Conservation (phyloP, 202 grass and related monocot species). For the Eragrostis tef region DNA sequence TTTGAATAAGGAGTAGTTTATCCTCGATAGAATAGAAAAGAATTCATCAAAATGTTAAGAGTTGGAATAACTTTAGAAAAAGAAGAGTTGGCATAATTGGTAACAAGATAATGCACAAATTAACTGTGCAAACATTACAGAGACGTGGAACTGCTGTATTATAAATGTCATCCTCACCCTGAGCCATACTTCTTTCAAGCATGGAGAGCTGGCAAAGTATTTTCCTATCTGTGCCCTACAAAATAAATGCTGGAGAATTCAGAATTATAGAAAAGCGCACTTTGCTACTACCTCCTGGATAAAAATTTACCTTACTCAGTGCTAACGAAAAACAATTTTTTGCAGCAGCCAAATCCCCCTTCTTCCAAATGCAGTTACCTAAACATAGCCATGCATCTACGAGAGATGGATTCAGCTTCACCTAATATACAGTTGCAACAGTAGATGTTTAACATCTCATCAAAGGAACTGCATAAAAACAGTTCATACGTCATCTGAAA, state of each 20-base stretch:
- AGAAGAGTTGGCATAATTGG: not conserved
- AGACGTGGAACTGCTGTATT: not conserved
- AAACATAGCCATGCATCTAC: constrained; percentile 91
- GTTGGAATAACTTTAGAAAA: not conserved
- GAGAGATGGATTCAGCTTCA: constrained; percentile 98
- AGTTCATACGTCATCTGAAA: constrained; percentile 26
- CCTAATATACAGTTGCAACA: constrained; percentile 66
- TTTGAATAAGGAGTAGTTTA: not conserved
- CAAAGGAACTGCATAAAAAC: constrained; percentile 19
- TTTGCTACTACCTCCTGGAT: constrained; percentile 30
- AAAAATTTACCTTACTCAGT: constrained; percentile 76
- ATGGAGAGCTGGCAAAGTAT: constrained; percentile 91
- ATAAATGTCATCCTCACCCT: constrained; percentile 59
- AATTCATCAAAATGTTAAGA: constrained; percentile 11
- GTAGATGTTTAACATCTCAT: constrained; percentile 31
- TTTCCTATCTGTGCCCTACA: constrained; percentile 86
- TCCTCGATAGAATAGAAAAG: not conserved
- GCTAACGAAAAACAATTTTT: constrained; percentile 84
- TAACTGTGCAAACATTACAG: not conserved
- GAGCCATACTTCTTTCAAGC: constrained; percentile 98
- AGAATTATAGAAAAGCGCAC: not conserved
- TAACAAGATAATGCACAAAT: not conserved
- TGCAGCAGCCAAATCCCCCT: constrained; percentile 81
- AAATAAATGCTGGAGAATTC: constrained; percentile 38
- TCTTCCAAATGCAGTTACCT: constrained; percentile 99